A percentile compares a stretch with the other conserved stretches of the same genome.
Conservation (phyloP, 305 asterid genomes). For the Ilex paraguariensis region DNA sequence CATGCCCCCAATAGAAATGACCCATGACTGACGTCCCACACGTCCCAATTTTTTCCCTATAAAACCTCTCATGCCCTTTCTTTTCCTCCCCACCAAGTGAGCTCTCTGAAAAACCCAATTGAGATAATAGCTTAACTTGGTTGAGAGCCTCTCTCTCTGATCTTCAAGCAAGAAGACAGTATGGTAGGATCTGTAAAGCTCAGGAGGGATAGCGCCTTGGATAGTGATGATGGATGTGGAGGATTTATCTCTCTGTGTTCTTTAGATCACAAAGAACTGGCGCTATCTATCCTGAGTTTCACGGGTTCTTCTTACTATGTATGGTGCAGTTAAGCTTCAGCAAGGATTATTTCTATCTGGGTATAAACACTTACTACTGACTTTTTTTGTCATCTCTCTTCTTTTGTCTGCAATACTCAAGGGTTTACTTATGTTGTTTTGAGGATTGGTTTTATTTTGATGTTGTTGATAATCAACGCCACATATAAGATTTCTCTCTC, state of each 20-base stretch:
- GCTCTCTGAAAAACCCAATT: not conserved
- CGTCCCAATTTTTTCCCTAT: not conserved
- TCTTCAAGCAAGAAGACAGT: not conserved
- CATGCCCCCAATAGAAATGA: not conserved
- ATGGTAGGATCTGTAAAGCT: slow-evolving; percentile 11
- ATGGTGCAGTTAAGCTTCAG: not conserved
- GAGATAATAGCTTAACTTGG: no score
- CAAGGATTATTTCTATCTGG: not conserved
- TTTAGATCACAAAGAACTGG: not conserved
- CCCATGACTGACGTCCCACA: not conserved
- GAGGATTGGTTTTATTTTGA: not conserved
- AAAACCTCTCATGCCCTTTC: not conserved
- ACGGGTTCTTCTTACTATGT: slow-evolving; percentile 6
- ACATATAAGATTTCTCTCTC: no score
- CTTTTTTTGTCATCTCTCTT: not conserved
- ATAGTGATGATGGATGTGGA: not conserved
- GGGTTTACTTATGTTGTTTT: no score
- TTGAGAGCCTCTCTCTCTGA: not conserved
- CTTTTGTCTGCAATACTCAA: not conserved
- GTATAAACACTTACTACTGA: not conserved
- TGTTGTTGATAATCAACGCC: not conserved
- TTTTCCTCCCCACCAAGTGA: not conserved
- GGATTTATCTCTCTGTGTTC: not conserved
- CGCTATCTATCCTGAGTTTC: slow-evolving; percentile 20
- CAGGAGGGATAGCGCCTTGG: slow-evolving; percentile 19